Base-by-base conservation (phyloP, 768 basidiomycete species). In the Tricholoma sp. region DNA sequence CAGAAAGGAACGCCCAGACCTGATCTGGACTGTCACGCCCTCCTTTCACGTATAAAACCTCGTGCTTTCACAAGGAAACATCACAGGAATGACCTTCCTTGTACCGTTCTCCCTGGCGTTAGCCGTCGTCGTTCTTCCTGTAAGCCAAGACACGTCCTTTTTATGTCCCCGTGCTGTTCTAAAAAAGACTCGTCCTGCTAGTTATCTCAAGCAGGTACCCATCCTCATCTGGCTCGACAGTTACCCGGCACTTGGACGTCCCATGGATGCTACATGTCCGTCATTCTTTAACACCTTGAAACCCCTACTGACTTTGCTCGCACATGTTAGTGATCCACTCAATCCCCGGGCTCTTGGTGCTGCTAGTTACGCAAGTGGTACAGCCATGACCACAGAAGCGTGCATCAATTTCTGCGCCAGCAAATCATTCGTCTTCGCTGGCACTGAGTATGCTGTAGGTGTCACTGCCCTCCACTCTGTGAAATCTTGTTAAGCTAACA, bases 221-320 rank as follows among this genome's bases (percentile, higher is more conserved):
- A 47, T 56, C 63, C 54, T 52, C 66, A 64, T 47, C 68, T 75
- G n/a, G 72, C 71, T 56, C 79, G 76, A 57, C 76, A 77, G 54
- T 76, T 88, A 52, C 84, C 83, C 7, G 72, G 73, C 2, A 74
- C 69, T 50, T 89, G 86, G 86, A 74, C 74, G 16, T 76, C 78
- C 14, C 67, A 76, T 56, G 85, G 85, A 64, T 89, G 88, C 63
- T 83, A 80, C 71, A 79, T 78, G 86, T 88, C 64, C 18, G 72
- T 68, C 21, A 16, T 37, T 27, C 3, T 18, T 3, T n/a, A 7
- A 7, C 29, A 14, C 12, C 12, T 16, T 31, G 27, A 5, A 31
- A 7, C n/a, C 10, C 29, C 27, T 18, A 18, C 47, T 50, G 24
- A 49, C 24, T 29, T 29, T 6, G 6, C 27, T 6, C 32, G 57